Percentiles rank a stretch among this genome's conserved stretches.
phyloP scores from a whole-genome alignment of 805 yeast genomes.

The Debaryomyces hansenii region DNA sequence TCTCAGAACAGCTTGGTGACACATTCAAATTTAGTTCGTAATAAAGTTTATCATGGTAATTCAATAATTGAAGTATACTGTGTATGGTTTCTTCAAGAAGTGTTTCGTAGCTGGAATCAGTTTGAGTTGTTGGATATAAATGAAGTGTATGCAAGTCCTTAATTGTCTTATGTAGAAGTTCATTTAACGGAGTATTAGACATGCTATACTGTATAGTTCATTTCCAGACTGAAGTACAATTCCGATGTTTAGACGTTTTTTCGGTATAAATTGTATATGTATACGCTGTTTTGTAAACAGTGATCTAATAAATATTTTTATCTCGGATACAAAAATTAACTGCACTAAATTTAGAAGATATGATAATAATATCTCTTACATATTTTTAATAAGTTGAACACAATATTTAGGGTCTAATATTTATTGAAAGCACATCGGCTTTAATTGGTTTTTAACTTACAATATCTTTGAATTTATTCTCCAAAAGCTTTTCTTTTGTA shows the following conservation, averaged over 20 bases:
- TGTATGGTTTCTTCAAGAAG: constrained; percentile 13
- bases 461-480: too few relatives aligned
- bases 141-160: constrained; percentile 17
- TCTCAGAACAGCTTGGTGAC: not conserved
- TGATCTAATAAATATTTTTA: not conserved
- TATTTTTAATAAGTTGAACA: too few relatives aligned
- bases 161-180: constrained; percentile 16
- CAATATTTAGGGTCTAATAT: too few relatives aligned
- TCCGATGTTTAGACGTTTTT: not conserved
- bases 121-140: constrained; percentile 1
- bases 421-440: too few relatives aligned
- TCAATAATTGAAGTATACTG: constrained; percentile 13
- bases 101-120: constrained; percentile 9
- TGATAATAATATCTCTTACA: too few relatives aligned
- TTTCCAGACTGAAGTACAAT: not conserved
- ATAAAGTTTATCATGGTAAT: constrained; percentile 14
- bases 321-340: not conserved
- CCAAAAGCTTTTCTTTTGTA: too few relatives aligned
- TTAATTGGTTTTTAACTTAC: too few relatives aligned
- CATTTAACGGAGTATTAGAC: constrained; percentile 10
- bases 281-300: not conserved
- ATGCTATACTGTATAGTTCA: not conserved
- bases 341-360: not conserved
- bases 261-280: not conserved
- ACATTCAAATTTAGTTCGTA: constrained; percentile 9